Evolutionary conservation across 257 asterid species (phyloP), one percentile per base, ranked within the genome.

Genomic region (Ilex aquifolium): DNA sequence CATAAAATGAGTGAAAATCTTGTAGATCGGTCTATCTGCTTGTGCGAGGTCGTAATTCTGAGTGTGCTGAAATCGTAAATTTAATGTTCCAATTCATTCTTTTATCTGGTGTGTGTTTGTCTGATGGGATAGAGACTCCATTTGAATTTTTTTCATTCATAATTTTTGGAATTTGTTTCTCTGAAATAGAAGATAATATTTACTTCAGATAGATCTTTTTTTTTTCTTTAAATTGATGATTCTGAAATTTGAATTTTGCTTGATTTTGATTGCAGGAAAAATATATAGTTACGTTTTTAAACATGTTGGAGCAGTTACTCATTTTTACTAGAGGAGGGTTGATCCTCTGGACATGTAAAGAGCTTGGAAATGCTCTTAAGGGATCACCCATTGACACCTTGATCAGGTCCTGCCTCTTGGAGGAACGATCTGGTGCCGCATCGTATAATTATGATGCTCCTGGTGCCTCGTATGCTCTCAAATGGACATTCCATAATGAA

Each of bases 301-400:
- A 75, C 73, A 93, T 93, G 97, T 82, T 93, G 66, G 99, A 93
- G 72, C 97, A 90, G 78, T 74, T 93, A 60, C 82, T 93, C 40
- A 93, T 93, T 72, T 93, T 90, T 64, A 90, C 97, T 11, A 79
- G 99, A 77, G 97, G 96, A 60, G 96, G 99, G 17, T 69, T 93
- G 82, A 93, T 93, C 90, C 99, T 93, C 79, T 93, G 99, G 99
- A 85, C 96, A 5, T 93, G 88, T 80, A 93, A 82, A 52, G 97
- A 85, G 86, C 81, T 93, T 39, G 96, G 97, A 71, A 90, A 85
- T 78, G 97, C 97, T 71, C 95, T 93, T n/a, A 83, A 84, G 68
- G 97, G 97, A 44, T 90, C 97, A 2, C 97, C 97, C 1, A 93
- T 93, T 61, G 99, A 93, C 71, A 78, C 94, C 65, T 64, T 93